Evolutionary conservation across 345 rosid genomes (phyloP), one percentile per base, ranked within the genome.

Genomic region (Iberis pinnata): DNA sequence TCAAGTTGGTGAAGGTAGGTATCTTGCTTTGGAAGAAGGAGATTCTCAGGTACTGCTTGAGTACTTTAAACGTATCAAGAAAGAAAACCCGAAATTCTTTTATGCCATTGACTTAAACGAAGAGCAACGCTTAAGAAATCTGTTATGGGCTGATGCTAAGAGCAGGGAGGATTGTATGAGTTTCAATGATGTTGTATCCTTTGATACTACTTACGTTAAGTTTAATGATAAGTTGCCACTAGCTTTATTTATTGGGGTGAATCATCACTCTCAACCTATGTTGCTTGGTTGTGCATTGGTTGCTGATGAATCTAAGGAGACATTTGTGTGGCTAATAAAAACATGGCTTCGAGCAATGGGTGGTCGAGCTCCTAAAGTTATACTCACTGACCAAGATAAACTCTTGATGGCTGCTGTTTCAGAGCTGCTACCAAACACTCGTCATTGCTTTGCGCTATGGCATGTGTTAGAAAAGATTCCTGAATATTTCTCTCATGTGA

Each of bases 331-430:
- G 79, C 62, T 75, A 9, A 48, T 72, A 26, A 75, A 75, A 59
- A 69, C 72, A 25, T 75, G 76, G 74, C 74, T 75, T 48, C 67
- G 70, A 58, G 77, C 77, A 55, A 76, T 72, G 77, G 49, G 70
- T 58, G 77, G 73, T 49, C 52, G 53, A 55, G 70, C 80, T 58
- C 75, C 77, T 9, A 69, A 45, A 54, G 73, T 67, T 35, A 65
- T 75, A 55, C 70, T 76, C 48, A 76, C 75, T 54, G 70, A 76
- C 31, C 75, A 76, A 69, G 77, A 72, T 51, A 69, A 69, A 48
- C 32, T 47, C 43, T 58, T 76, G 70, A 69, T 69, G 72, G 63
- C 46, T 18, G 45, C 73, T 0, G 51, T 72, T 18, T 72, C 60
- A 19, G 76, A 69, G 37, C 68, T 76, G 62, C 36, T 76, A 46